A percentile compares a stretch with the other conserved stretches of the same genome.
These are phyloP conservation scores for Uncinocarpus reesii DNA, from an alignment of 2,329 filamentous ascomycete species.

Conservation along the genomic window DNA sequence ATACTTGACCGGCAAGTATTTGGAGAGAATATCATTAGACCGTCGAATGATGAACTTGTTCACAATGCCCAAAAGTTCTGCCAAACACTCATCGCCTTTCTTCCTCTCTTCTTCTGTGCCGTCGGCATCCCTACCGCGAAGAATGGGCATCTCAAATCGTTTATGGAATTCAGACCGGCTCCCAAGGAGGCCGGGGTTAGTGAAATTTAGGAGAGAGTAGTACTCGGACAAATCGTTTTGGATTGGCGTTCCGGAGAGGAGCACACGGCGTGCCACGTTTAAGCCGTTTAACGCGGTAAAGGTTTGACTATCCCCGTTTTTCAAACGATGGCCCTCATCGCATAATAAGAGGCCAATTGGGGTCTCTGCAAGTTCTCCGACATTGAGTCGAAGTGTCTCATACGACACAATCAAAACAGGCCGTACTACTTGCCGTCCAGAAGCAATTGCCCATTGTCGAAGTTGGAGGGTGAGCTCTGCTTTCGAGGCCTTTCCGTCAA, in stretches of 20 bases:
- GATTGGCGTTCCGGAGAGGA: constrained; percentile 91
- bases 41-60: constrained; percentile 98
- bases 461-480: constrained; percentile 84
- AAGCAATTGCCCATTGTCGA: constrained; percentile 87
- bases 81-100: constrained; percentile 71
- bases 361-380: constrained; percentile 78
- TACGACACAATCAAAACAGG: constrained; percentile 97
- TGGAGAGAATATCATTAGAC: constrained; percentile 94
- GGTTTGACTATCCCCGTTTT: constrained; percentile 93
- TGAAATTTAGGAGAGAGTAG: constrained; percentile 90
- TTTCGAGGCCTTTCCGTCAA: constrained; percentile 93
- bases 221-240: constrained; percentile 99
- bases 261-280: constrained; percentile 83
- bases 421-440: constrained; percentile 75
- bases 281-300: constrained; percentile 83
- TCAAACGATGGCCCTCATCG: constrained; percentile 91
- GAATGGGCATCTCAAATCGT: constrained; percentile 82
- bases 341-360: constrained; percentile 88
- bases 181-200: constrained; percentile 84
- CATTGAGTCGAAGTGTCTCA: constrained; percentile 84
- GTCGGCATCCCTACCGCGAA: constrained; percentile 81
- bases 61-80: constrained; percentile 70
- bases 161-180: constrained; percentile 87
- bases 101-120: constrained; percentile 73
- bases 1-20: constrained; percentile 96